These are phyloP conservation scores for Aspergillus clavatus DNA, from an alignment of 2,329 filamentous ascomycete genomes.

Conservation along the genomic window DNA sequence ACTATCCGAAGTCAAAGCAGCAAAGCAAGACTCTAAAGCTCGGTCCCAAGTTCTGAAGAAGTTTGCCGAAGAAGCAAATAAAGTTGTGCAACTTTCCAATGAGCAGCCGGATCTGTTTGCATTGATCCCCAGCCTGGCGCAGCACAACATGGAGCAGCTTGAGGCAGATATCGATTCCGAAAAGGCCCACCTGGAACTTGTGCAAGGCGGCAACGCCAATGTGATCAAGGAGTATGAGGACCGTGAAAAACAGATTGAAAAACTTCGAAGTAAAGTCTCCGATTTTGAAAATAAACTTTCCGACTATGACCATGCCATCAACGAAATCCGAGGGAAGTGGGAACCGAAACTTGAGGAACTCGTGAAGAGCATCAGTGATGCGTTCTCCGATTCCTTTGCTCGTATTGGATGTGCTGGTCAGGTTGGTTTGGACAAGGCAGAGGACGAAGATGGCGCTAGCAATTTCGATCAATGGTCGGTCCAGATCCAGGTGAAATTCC, in stretches of 20 bases:
- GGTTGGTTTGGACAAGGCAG: constrained; percentile 74
- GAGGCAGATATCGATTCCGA: constrained; percentile 70
- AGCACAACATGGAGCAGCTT: constrained; percentile 59
- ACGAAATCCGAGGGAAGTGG: constrained; percentile 65
- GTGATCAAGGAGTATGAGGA: constrained; percentile 73
- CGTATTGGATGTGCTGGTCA: constrained; percentile 93
- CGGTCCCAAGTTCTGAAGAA: constrained; percentile 13
- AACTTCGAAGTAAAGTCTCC: constrained; percentile 56
- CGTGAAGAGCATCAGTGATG: constrained; percentile 75
- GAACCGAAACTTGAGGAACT: constrained; percentile 78
- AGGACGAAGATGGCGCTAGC: constrained; percentile 45
- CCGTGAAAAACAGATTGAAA: constrained; percentile 65
- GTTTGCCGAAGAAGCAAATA: constrained; percentile 14
- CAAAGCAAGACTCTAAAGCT: constrained; percentile 34
- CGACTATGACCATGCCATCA: constrained; percentile 55
- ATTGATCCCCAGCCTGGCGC: constrained; percentile 43
- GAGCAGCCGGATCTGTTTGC: constrained; percentile 27
- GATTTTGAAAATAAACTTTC: constrained; percentile 53
- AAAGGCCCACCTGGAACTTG: constrained; percentile 69
- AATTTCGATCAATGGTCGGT: constrained; percentile 95
- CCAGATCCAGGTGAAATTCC: constrained; percentile 91
- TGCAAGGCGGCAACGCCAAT: constrained; percentile 70
- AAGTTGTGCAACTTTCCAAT: constrained; percentile 10
- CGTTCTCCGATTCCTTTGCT: constrained; percentile 88
- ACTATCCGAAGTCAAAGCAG: constrained; percentile 37